These are phyloP conservation scores for Gossypium longicalyx DNA, from an alignment of 345 rosid genomes.

Conservation along the genomic window DNA sequence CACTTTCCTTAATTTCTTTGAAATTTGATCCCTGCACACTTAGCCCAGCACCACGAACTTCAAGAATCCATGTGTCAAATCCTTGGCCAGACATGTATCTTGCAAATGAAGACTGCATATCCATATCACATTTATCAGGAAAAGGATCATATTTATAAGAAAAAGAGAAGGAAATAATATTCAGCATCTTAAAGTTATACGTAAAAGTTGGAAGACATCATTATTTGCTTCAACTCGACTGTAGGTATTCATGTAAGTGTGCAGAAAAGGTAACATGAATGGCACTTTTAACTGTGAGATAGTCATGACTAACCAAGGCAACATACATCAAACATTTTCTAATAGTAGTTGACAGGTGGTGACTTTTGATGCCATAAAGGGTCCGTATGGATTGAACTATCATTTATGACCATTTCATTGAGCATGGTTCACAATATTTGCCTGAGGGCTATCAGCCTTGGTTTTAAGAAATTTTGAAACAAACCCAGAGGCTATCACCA, in stretches of 20 bases:
- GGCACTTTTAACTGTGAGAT: background rate
- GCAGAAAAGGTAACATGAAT: background rate
- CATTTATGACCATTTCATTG: background rate
- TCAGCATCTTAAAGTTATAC: background rate
- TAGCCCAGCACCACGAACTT: slow-evolving; percentile 93
- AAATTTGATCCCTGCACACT: slow-evolving; percentile 55
- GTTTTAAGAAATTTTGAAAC: background rate
- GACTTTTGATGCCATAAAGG: background rate
- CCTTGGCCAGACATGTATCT: slow-evolving; percentile 79
- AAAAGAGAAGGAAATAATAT: background rate
- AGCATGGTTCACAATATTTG: background rate
- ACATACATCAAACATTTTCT: background rate
- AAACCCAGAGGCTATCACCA: background rate
- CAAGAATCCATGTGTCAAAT: slow-evolving; percentile 95
- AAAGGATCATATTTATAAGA: background rate
- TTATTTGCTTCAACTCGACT: background rate
- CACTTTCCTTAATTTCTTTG: slow-evolving; percentile 51
- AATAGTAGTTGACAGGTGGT: background rate
- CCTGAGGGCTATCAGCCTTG: background rate
- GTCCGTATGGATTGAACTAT: background rate
- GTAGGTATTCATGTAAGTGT: background rate
- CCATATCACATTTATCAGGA: slow-evolving; percentile 10
- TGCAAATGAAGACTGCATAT: slow-evolving; percentile 79
- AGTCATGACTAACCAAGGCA: background rate
- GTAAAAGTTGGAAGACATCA: background rate